A percentile compares a stretch with the other conserved stretches of the same genome.
Evolutionary conservation across 495 filamentous ascomycete genomes (phyloP).

Genomic region (Aspergillus nanangensis): DNA sequence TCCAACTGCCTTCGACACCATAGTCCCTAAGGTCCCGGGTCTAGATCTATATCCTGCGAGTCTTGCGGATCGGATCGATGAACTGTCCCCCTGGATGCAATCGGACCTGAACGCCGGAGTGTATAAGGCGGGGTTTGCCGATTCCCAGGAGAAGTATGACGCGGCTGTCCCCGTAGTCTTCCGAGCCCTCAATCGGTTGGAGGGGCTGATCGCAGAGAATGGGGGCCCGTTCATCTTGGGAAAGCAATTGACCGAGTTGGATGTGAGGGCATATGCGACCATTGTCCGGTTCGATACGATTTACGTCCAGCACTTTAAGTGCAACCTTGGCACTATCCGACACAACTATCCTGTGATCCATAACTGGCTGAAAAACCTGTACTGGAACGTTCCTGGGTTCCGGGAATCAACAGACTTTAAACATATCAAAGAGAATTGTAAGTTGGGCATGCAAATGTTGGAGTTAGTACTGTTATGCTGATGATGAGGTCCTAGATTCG

Average conservation of each 20-base stretch:
- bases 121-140: constrained; percentile 53
- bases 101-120: constrained; percentile 45
- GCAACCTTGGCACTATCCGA: constrained; percentile 50
- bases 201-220: constrained; percentile 40
- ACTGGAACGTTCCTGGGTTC: constrained; percentile 46
- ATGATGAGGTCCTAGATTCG: constrained; percentile 38
- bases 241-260: constrained; percentile 42
- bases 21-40: constrained; percentile 25
- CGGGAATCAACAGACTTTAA: constrained; percentile 52
- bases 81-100: constrained; percentile 40
- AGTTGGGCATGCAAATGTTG: constrained; percentile 4
- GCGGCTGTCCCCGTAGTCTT: constrained; percentile 30
- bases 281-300: constrained; percentile 46
- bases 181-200: constrained; percentile 22
- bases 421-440: constrained; percentile 56
- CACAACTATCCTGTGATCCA: constrained; percentile 47
- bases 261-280: constrained; percentile 47
- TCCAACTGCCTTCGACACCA: constrained; percentile 40
- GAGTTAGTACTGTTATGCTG: constrained; percentile 2
- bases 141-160: constrained; percentile 43
- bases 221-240: constrained; percentile 47
- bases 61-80: constrained; percentile 39
- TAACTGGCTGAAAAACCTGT: constrained; percentile 49
- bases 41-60: constrained; percentile 43
- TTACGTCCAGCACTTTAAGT: constrained; percentile 57